Conservation (phyloP, 2,329 filamentous ascomycete genomes). For the Penicillium freii region DNA sequence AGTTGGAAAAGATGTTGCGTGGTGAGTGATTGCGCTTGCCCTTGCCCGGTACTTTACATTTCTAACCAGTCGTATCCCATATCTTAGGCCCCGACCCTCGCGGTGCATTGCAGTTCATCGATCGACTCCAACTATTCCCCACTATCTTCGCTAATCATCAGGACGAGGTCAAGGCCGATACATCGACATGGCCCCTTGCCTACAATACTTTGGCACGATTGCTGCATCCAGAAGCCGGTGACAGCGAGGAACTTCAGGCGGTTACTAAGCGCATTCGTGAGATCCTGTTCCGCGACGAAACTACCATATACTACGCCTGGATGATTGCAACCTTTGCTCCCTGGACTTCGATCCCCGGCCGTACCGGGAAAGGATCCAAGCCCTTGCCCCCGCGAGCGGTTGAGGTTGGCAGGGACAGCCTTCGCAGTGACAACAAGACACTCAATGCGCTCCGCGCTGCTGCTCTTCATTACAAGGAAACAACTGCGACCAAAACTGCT, state of each 20-base stretch:
- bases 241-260: slow-evolving; percentile 49
- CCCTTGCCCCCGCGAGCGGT: slow-evolving; percentile 58
- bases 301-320: slow-evolving; percentile 74
- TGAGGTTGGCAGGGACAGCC: slow-evolving; percentile 69
- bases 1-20: slow-evolving; percentile 87
- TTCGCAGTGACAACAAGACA: slow-evolving; percentile 75
- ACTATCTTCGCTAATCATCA: slow-evolving; percentile 45
- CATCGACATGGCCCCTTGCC: slow-evolving; percentile 58
- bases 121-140: slow-evolving; percentile 38
- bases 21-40: slow-evolving; percentile 45
- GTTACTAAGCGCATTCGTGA: slow-evolving; percentile 34
- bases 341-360: slow-evolving; percentile 58
- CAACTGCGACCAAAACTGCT: slow-evolving; percentile 58
- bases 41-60: neutral
- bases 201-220: slow-evolving; percentile 64
- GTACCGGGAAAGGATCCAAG: slow-evolving; percentile 43
- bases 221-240: slow-evolving; percentile 32
- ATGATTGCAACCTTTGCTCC: slow-evolving; percentile 71
- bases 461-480: slow-evolving; percentile 60
- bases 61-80: neutral
- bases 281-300: slow-evolving; percentile 60
- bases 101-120: slow-evolving; percentile 39
- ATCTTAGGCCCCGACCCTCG: slow-evolving; percentile 39
- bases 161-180: slow-evolving; percentile 56
- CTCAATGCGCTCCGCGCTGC: slow-evolving; percentile 65